These are phyloP conservation scores for Diaporthe sp. DNA, from an alignment of 2,329 filamentous ascomycete genomes.

Conservation along the genomic window DNA sequence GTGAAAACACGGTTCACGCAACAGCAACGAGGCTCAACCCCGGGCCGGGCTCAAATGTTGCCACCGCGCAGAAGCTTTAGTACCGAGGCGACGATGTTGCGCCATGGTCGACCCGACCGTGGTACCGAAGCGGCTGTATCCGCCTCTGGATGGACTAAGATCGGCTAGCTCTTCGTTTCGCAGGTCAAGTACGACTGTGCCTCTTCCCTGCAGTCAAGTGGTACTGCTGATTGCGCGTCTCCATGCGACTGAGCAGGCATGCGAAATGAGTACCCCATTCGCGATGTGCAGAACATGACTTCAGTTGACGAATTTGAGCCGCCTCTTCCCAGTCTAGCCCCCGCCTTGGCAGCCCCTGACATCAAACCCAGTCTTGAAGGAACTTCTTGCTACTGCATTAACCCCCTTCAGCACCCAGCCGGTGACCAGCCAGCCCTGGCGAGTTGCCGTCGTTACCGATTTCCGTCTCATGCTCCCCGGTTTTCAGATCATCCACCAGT, in stretches of 20 bases:
- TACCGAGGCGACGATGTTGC: not conserved
- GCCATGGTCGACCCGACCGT: not conserved
- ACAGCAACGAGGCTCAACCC: not conserved
- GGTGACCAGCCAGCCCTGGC: not conserved
- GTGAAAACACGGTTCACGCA: not conserved
- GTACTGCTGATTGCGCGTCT: constrained; percentile 6
- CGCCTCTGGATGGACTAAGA: not conserved
- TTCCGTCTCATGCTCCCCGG: not conserved
- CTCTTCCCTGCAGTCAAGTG: not conserved
- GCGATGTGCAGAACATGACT: constrained; percentile 1
- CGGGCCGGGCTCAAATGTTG: not conserved
- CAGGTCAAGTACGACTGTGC: not conserved
- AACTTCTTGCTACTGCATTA: not conserved
- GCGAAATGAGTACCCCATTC: constrained; percentile 13
- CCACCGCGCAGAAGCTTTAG: not conserved
- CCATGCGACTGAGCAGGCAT: not conserved
- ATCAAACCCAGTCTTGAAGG: constrained; percentile 19
- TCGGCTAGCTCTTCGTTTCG: not conserved
- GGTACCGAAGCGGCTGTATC: constrained; percentile 14
- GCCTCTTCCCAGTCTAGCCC: constrained; percentile 23
- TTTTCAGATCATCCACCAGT: constrained; percentile 26
- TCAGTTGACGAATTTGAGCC: constrained; percentile 21
- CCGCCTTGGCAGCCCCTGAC: constrained; percentile 13
- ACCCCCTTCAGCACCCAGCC: not conserved
- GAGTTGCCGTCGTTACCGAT: constrained; percentile 9